Evolutionary conservation across 1,284 basidiomycete genomes (phyloP).

Genomic region (Lentinula novae-zelandiae): DNA sequence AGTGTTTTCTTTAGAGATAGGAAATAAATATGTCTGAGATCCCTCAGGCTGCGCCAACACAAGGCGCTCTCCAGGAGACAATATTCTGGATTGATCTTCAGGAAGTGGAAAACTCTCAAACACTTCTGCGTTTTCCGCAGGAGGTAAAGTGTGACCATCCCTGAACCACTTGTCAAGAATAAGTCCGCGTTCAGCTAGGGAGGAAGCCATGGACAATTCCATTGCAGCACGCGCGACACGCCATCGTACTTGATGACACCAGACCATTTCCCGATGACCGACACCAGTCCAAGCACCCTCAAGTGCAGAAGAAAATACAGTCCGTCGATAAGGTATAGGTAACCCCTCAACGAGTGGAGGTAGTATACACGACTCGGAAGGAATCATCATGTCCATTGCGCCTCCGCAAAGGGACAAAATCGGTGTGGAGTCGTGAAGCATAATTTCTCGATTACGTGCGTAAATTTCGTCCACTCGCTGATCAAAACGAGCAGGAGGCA

Average conservation of each 20-base stretch:
- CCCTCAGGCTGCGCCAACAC: slow-evolving; percentile 39
- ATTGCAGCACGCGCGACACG: slow-evolving; percentile 78
- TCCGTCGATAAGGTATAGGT: slow-evolving; percentile 47
- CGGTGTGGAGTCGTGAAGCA: slow-evolving; percentile 48
- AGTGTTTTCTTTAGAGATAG: slow-evolving; percentile 28
- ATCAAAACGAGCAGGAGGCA: slow-evolving; percentile 89
- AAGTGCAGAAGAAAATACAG: slow-evolving; percentile 84
- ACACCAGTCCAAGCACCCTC: slow-evolving; percentile 93
- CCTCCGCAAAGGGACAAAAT: slow-evolving; percentile 92
- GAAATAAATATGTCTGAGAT: slow-evolving; percentile 48
- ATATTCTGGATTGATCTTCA: slow-evolving; percentile 28
- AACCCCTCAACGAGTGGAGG: slow-evolving; percentile 29
- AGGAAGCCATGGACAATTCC: slow-evolving; percentile 49
- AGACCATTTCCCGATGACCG: slow-evolving; percentile 95
- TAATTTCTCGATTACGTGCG: slow-evolving; percentile 30
- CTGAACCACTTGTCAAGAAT: slow-evolving; percentile 63
- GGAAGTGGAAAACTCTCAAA: slow-evolving; percentile 10
- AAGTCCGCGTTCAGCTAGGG: slow-evolving; percentile 25
- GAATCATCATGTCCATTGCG: slow-evolving; percentile 87
- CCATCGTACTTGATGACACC: slow-evolving; percentile 97
- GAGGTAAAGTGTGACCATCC: slow-evolving; percentile 48
- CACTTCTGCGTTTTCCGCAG: slow-evolving; percentile 10
- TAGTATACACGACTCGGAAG: slow-evolving; percentile 86
- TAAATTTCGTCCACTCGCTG: slow-evolving; percentile 78
- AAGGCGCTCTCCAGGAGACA: slow-evolving; percentile 35